Base-by-base conservation (phyloP, 1,284 basidiomycete species). In the Chalciporus sp. region DNA sequence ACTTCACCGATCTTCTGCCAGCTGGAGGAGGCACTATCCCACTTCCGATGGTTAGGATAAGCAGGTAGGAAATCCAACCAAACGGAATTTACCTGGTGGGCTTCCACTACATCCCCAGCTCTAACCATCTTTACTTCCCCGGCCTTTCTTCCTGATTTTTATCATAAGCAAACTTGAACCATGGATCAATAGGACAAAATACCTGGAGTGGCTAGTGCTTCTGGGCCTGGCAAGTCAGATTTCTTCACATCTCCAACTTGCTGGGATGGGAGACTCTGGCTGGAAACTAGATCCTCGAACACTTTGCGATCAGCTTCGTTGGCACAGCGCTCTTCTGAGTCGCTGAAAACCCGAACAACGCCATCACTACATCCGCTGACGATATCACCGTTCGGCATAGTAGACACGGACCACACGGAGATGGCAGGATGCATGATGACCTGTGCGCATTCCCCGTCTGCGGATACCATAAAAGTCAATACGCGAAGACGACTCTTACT, bases 1-100 rank as follows among this genome's bases (percentile, higher is more conserved):
- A 99, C 95, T 61, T 96, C 90, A 12, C 97, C 97, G 39, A 99
- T 86, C 71, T 96, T 97, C 68, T 91, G 83, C 96, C 96, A 98
- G 39, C 80, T 80, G 12, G 74, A 76, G 11, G 76, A 78, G 3
- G 79, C 74, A 19, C 74, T 77, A 56, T 93, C 90, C 95, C 97
- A 99, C 84, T 89, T 59, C 26, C 50, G 43, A 7, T 29, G 41
- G 48, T 56, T 53, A 43, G 37, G 51, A 44, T 39, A 28, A 31
- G 29, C 42, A 40, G 23, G 23, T 42, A 37, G 28, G 20, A 47
- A 39, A 45, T 29, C 41, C 17, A 42, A n/a, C 47, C 39, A 26
- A 29, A 39, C 41, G 46, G 19, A 28, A 64, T 74, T 47, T 63
- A 91, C 92, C 78, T 94, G 90, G 67, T 97, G 86, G 0, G 92